A percentile compares a stretch with the other conserved stretches of the same genome.
phyloP scores from a whole-genome alignment of 2,329 filamentous ascomycete genomes.

The Proliferodiscus dingleyae region DNA sequence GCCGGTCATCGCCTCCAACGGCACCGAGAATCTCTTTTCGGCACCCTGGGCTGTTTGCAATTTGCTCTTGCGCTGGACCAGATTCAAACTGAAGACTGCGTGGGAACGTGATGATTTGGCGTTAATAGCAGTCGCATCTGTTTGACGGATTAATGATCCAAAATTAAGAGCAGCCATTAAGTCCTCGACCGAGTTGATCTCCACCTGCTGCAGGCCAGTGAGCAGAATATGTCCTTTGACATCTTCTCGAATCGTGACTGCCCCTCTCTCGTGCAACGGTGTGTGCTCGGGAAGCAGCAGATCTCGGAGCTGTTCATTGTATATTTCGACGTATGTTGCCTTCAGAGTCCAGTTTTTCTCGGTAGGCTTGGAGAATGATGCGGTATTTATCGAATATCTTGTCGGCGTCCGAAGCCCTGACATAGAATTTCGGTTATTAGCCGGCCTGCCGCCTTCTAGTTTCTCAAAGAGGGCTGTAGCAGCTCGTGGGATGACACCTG shows the following conservation, averaged over 20 bases:
- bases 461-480: constrained; percentile 84
- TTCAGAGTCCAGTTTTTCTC: constrained; percentile 88
- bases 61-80: constrained; percentile 76
- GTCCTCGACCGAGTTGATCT: constrained; percentile 88
- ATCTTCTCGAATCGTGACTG: constrained; percentile 91
- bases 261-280: constrained; percentile 63
- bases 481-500: constrained; percentile 92
- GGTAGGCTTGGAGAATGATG: constrained; percentile 23
- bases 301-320: constrained; percentile 94
- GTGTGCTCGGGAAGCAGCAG: constrained; percentile 74
- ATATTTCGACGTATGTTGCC: constrained; percentile 95
- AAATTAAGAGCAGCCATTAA: constrained; percentile 84
- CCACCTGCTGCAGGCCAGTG: constrained; percentile 81
- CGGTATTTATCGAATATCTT: constrained; percentile 59
- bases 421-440: constrained; percentile 58
- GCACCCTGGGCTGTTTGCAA: constrained; percentile 46
- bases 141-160: constrained; percentile 90
- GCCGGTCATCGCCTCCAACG: constrained; percentile 71
- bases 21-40: constrained; percentile 85
- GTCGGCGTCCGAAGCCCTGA: constrained; percentile 76
- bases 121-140: constrained; percentile 94
- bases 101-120: constrained; percentile 97
- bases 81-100: constrained; percentile 91
- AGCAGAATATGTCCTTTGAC: constrained; percentile 90
- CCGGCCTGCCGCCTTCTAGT: constrained; percentile 52